Evolutionary conservation across 768 basidiomycete species (phyloP), one percentile per base, ranked within the genome.

Genomic region (Naganishia friedmannii): DNA sequence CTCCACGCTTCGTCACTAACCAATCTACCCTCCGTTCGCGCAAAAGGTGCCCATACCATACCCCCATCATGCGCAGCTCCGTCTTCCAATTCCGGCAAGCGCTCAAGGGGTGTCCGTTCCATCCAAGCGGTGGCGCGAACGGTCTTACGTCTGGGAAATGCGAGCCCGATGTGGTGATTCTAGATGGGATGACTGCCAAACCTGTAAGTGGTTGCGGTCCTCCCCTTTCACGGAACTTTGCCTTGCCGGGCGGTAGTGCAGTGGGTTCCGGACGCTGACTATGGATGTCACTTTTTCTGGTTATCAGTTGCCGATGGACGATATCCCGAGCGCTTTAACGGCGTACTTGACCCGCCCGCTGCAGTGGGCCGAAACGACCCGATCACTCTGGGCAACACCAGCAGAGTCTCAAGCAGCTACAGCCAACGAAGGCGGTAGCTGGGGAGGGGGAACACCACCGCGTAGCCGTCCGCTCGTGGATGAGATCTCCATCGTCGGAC

Each of bases 341-440:
- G 71, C 73, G n/a, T 74, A 75, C 48, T 72, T 80, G 13, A 76
- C 72, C 57, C 60, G 67, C 26, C 77, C 77, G 46, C 56, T 80
- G 6, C 57, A 75, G 72, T 80, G 79, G 79, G 77, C 76, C 67
- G 75, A 78, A 68, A 77, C 77, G 0, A 72, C 78, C 0, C 73
- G 72, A 7, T 53, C 74, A 12, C 73, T 80, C 0, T 31, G 70
- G 69, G 45, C 46, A 2, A 3, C 46, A 13, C 34, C 37, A 45
- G 13, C 28, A 55, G 17, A 51, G 39, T 8, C n/a, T 34, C 34
- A 31, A 23, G 28, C 26, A 57, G 26, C 7, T 1, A n/a, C 21
- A 67, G 23, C 29, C 65, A 53, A 73, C 74, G 17, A 37, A 7
- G 32, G 32, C 3, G 60, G 34, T 10, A 45, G 42, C 34, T 15